Evolutionary conservation across 805 yeast genomes (phyloP).

Genomic region (Saturnispora gosingensis): DNA sequence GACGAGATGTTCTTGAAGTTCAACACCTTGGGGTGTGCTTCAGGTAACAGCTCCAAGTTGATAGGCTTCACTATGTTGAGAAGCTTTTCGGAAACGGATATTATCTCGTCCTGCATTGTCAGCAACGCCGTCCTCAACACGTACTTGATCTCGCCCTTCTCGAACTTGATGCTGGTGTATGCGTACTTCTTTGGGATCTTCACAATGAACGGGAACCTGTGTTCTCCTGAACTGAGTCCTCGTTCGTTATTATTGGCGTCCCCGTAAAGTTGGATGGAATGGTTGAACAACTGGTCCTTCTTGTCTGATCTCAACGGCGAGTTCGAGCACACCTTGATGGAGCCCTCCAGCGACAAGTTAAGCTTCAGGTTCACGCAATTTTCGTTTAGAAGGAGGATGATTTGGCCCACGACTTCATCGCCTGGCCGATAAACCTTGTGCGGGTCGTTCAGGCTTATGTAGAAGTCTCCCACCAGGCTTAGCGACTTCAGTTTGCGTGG

Average conservation of each 20-base stretch:
- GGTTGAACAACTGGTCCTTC: slow-evolving; percentile 46
- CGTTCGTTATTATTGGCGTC: slow-evolving; percentile 17
- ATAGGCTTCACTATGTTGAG: slow-evolving; percentile 62
- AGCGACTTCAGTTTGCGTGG: slow-evolving; percentile 15
- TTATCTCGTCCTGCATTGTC: slow-evolving; percentile 13
- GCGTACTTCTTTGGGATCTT: slow-evolving; percentile 68
- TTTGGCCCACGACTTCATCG: slow-evolving; percentile 59
- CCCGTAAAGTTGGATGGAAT: slow-evolving; percentile 53
- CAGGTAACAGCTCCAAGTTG: slow-evolving; percentile 58
- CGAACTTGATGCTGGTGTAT: slow-evolving; percentile 70
- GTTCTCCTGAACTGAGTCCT: slow-evolving; percentile 69
- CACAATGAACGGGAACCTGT: slow-evolving; percentile 77
- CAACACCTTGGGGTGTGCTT: slow-evolving; percentile 57
- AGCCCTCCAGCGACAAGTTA: slow-evolving; percentile 46
- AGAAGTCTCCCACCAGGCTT: slow-evolving; percentile 48
- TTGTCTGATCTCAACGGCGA: slow-evolving; percentile 42
- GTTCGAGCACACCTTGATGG: slow-evolving; percentile 45
- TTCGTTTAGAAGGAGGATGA: slow-evolving; percentile 45
- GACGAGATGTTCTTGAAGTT: slow-evolving; percentile 43
- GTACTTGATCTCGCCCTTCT: slow-evolving; percentile 75
- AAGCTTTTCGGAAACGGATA: slow-evolving; percentile 44
- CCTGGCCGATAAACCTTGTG: slow-evolving; percentile 76
- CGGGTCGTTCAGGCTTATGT: slow-evolving; percentile 62
- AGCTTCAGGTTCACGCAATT: slow-evolving; percentile 46
- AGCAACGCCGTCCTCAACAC: slow-evolving; percentile 31